These are phyloP conservation scores for Ophiocordyceps sinensis DNA, from an alignment of 2,329 filamentous ascomycete species.

Conservation along the genomic window DNA sequence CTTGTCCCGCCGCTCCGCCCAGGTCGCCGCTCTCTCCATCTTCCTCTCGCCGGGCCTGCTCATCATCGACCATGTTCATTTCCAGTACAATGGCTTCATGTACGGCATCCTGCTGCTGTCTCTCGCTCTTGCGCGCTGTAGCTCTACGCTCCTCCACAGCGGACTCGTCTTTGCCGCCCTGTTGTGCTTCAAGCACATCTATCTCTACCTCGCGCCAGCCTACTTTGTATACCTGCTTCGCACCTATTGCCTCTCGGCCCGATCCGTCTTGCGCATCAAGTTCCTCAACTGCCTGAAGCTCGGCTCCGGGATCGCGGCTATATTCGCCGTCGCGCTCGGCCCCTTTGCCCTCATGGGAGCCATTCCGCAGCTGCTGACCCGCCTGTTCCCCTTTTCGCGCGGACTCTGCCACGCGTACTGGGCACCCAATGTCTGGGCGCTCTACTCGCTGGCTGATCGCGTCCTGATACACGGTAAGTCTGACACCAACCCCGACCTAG, in stretches of 20 bases:
- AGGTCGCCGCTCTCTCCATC: constrained; percentile 78
- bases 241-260: constrained; percentile 69
- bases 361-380: constrained; percentile 66
- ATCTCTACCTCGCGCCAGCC: constrained; percentile 87
- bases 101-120: constrained; percentile 85
- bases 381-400: constrained; percentile 86
- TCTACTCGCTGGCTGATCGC: constrained; percentile 86
- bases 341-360: constrained; percentile 76
- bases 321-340: constrained; percentile 74
- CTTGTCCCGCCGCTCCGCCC: constrained; percentile 57
- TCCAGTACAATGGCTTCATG: constrained; percentile 97
- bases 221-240: constrained; percentile 93
- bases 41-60: constrained; percentile 83
- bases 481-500: not conserved
- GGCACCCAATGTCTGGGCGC: constrained; percentile 93
- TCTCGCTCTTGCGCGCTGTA: constrained; percentile 64
- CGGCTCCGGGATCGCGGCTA: constrained; percentile 51
- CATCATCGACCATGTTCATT: constrained; percentile 97
- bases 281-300: constrained; percentile 75
- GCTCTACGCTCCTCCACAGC: constrained; percentile 60
- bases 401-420: constrained; percentile 96
- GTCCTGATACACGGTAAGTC: constrained; percentile 63
- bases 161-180: constrained; percentile 73
- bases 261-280: constrained; percentile 60
- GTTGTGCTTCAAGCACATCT: constrained; percentile 94